Evolutionary conservation across 1,284 basidiomycete species (phyloP).

Genomic region (Tylopilus sp.): DNA sequence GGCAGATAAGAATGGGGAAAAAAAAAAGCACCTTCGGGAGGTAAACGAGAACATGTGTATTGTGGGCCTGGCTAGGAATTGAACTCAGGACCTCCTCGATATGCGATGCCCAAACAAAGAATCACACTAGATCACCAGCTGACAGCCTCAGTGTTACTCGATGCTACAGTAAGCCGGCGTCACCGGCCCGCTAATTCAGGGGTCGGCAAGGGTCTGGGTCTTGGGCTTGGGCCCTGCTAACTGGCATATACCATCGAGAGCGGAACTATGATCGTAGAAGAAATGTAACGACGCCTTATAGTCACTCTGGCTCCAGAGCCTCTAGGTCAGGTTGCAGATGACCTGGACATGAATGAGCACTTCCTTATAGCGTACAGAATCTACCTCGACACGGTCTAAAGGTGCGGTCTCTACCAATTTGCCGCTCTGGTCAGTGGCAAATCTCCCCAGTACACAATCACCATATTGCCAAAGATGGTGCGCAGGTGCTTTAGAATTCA

Average conservation of each 20-base stretch:
- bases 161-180: neutral
- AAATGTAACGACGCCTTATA: too few relatives aligned
- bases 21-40: neutral
- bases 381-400: neutral
- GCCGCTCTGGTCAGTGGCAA: neutral
- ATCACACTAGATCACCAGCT: slow-evolving; percentile 73
- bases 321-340: neutral
- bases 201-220: too few relatives aligned
- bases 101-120: slow-evolving; percentile 54
- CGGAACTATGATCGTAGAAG: too few relatives aligned
- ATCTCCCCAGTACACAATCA: too few relatives aligned
- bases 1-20: neutral
- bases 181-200: neutral
- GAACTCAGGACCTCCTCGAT: slow-evolving; percentile 83
- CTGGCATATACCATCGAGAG: too few relatives aligned
- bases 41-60: slow-evolving; percentile 1
- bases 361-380: neutral
- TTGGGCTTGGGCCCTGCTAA: neutral
- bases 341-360: neutral
- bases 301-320: too few relatives aligned
- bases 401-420: neutral
- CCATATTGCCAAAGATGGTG: slow-evolving; percentile 19
- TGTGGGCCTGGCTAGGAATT: slow-evolving; percentile 83
- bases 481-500: slow-evolving; percentile 21
- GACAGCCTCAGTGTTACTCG: too few relatives aligned